Evolutionary conservation across 768 basidiomycete species (phyloP), one percentile per base, ranked within the genome.

Genomic region (Rhizopogon sp.): DNA sequence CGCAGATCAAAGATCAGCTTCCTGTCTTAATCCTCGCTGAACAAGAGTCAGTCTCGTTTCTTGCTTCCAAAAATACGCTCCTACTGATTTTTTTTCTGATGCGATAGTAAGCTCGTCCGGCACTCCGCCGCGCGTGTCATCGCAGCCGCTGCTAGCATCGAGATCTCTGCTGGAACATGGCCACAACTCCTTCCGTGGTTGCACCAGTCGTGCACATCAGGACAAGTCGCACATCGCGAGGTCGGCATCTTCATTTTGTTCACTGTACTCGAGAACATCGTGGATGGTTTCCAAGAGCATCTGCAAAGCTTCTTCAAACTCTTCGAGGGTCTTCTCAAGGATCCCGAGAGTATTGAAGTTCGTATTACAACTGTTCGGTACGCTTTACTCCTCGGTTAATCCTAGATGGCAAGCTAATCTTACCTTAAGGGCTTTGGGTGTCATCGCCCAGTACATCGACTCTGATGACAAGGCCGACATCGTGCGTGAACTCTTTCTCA

Each of bases 51-150:
- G 85, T 68, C 25, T 28, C 28, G 9, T 16, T 39, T 45, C 22
- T 41, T 41, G 7, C 49, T 43, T 58, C 20, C 5, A 9, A 17
- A 5, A 47, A 1, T 3, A 5, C 2, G 3, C 17, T 5, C 8
- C 4, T 55, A 9, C 37, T 39, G 20, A 37, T 56, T 33, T 54
- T 54, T 59, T 52, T 20, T 20, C 20, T 53, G 47, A 56, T 60
- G 29, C 13, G 59, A 53, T 53, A 98, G 94, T 60, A 83, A 88
- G 55, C 84, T 94, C 58, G 94, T 97, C 51, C 90, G 94, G 54
- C 92, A 98, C 70, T 90, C 95, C 9, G 83, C 88, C 45, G 90
- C 96, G 22, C 91, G 97, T 45, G 89, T 96, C 55, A 83, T 98
- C 58, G 91, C 96, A 42, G 88, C 93, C 56, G 89, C 98, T 71